Percentiles rank a stretch among this genome's conserved stretches.
Conservation (phyloP, 2,329 filamentous ascomycete species). For the Ophiocordyceps camponoti-saundersi region DNA sequence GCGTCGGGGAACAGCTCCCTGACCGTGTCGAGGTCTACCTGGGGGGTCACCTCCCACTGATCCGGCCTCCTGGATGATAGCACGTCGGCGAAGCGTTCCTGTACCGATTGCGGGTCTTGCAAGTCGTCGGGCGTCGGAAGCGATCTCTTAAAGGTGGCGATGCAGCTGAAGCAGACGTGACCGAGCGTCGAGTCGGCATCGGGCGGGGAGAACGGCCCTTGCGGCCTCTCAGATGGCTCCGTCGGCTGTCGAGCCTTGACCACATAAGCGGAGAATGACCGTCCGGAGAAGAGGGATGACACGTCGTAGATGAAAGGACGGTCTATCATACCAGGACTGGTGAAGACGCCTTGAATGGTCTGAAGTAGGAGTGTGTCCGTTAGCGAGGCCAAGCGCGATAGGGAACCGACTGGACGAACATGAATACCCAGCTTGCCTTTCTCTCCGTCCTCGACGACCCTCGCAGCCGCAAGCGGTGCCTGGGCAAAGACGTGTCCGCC, state of each 20-base stretch:
- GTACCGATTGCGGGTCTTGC: conserved; percentile 21
- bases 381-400: neutral
- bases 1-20: conserved; percentile 17
- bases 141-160: conserved; percentile 33
- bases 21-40: conserved; percentile 25
- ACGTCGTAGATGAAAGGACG: conserved; percentile 37
- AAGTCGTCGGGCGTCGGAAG: conserved; percentile 16
- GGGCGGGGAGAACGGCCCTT: conserved; percentile 18
- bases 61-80: conserved; percentile 17
- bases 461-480: conserved; percentile 18
- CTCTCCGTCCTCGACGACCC: conserved; percentile 13
- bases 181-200: conserved; percentile 22
- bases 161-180: conserved; percentile 29
- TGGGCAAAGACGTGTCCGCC: conserved; percentile 21
- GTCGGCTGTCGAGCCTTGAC: conserved; percentile 31
- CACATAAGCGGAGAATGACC: conserved; percentile 29
- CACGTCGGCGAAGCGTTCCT: conserved; percentile 24
- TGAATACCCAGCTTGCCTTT: conserved; percentile 16
- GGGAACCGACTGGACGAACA: no score
- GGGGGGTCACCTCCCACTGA: conserved; percentile 27
- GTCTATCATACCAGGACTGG: conserved; percentile 25
- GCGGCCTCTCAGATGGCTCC: conserved; percentile 16
- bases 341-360: conserved; percentile 40
- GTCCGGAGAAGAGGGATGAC: conserved; percentile 23
- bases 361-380: conserved; percentile 8